A percentile compares a stretch with the other conserved stretches of the same genome.
Conservation (phyloP, 1,139 yeast genomes). For the Suhomyces bokatorum region DNA sequence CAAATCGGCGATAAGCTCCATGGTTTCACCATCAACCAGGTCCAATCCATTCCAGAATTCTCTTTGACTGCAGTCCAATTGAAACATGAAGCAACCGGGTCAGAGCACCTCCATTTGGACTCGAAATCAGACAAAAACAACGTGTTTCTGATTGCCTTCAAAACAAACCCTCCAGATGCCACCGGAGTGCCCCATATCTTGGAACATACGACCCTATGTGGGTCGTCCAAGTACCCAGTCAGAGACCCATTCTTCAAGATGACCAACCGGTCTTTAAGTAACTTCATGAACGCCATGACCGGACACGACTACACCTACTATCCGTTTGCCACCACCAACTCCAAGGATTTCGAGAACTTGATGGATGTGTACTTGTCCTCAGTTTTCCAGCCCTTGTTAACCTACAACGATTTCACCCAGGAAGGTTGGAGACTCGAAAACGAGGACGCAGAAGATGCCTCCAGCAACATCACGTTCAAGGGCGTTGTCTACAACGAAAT, state of each 20-base stretch:
- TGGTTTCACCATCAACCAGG: constrained; percentile 65
- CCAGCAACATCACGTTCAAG: constrained; percentile 69
- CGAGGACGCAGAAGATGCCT: constrained; percentile 54
- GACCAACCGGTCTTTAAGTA: constrained; percentile 83
- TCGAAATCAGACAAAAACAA: constrained; percentile 73
- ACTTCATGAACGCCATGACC: constrained; percentile 99
- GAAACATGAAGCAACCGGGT: constrained; percentile 65
- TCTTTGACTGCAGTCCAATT: constrained; percentile 77
- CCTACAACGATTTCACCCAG: constrained; percentile 81
- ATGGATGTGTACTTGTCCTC: constrained; percentile 89
- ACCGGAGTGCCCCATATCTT: constrained; percentile 96
- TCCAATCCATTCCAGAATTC: constrained; percentile 75
- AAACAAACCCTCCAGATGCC: constrained; percentile 89
- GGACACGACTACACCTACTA: constrained; percentile 94
- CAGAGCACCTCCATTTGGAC: constrained; percentile 83
- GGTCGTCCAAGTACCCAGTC: constrained; percentile 86
- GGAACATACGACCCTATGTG: constrained; percentile 95
- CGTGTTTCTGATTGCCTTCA: constrained; percentile 87
- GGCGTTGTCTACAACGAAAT: constrained; percentile 98
- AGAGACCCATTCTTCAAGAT: constrained; percentile 97
- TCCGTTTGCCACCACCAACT: constrained; percentile 94
- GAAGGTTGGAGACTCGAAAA: constrained; percentile 98
- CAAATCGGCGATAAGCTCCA: constrained; percentile 62
- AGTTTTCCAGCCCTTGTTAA: constrained; percentile 76
- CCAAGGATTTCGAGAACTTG: constrained; percentile 75